Percentiles rank a stretch among this genome's conserved stretches.
Conservation (phyloP, 441 rosid species). For the Aquilaria agallochum region DNA sequence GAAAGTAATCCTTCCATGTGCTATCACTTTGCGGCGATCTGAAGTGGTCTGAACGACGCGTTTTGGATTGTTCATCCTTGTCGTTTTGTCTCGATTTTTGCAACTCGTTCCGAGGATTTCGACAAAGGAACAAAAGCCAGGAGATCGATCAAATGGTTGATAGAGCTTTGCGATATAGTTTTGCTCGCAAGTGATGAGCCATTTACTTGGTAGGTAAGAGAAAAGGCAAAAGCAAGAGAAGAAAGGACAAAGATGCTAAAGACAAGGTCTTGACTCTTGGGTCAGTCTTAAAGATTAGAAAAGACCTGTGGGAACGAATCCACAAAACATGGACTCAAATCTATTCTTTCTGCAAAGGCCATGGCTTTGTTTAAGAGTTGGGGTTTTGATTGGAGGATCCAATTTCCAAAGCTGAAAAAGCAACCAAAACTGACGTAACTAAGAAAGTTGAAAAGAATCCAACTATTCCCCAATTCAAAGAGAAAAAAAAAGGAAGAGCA, state of each 20-base stretch:
- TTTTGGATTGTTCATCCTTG: too few relatives aligned
- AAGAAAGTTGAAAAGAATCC: background rate
- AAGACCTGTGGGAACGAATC: slow-evolving; percentile 20
- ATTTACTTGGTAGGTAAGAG: background rate
- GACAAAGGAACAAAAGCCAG: too few relatives aligned
- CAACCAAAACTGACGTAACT: slow-evolving; percentile 5
- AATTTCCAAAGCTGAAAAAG: slow-evolving; percentile 10
- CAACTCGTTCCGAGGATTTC: too few relatives aligned
- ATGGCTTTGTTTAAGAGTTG: background rate
- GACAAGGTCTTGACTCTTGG: background rate
- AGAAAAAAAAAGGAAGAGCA: background rate
- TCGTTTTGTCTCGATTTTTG: too few relatives aligned
- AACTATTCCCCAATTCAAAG: background rate
- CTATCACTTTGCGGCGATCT: too few relatives aligned
- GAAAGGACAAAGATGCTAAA: background rate
- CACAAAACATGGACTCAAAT: slow-evolving; percentile 12
- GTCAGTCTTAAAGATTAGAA: slow-evolving; percentile 5
- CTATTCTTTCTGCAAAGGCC: background rate
- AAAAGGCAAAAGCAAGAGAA: slow-evolving; percentile 3
- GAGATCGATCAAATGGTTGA: too few relatives aligned
- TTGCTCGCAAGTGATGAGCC: too few relatives aligned
- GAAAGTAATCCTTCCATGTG: too few relatives aligned
- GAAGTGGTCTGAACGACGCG: too few relatives aligned
- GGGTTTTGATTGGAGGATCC: slow-evolving; percentile 8
- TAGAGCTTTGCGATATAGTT: too few relatives aligned